Conservation (phyloP, 2,329 filamentous ascomycete species). For the Clonostachys rhizophaga region DNA sequence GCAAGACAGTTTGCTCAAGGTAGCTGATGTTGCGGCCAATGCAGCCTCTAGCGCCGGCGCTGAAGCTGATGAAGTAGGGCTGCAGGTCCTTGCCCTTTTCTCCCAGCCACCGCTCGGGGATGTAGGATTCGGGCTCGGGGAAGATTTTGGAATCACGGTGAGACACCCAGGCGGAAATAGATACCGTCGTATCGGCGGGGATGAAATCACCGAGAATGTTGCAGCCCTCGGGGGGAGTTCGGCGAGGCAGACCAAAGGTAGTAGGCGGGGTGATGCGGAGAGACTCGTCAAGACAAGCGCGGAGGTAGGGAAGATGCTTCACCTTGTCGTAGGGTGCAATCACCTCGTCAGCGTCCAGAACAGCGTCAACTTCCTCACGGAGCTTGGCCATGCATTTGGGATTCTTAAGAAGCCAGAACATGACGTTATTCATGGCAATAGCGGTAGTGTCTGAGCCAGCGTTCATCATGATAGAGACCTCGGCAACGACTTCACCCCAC, state of each 20-base stretch:
- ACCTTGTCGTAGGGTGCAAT: constrained; percentile 37
- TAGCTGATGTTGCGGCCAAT: constrained; percentile 32
- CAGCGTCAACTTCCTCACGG: constrained; percentile 20
- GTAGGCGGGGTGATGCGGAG: constrained; percentile 9
- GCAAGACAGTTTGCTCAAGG: constrained; percentile 37
- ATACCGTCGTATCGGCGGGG: constrained; percentile 4
- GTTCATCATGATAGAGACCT: not conserved
- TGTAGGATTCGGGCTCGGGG: constrained; percentile 3
- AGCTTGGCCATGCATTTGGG: constrained; percentile 18
- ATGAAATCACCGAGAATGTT: constrained; percentile 3
- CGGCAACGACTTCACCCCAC: constrained; percentile 53
- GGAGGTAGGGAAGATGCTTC: constrained; percentile 25
- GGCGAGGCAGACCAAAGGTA: constrained; percentile 2
- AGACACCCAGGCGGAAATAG: not conserved
- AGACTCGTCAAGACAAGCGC: constrained; percentile 28
- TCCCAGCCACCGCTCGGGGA: constrained; percentile 5
- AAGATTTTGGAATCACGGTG: not conserved
- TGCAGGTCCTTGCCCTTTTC: not conserved
- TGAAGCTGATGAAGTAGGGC: too few relatives aligned
- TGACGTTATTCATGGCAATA: constrained; percentile 23
- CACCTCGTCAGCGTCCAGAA: constrained; percentile 32
- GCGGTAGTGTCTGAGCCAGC: constrained; percentile 31
- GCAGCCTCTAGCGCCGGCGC: constrained; percentile 31
- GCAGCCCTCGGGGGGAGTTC: constrained; percentile 3
- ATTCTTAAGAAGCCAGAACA: constrained; percentile 31